These are phyloP conservation scores for Boeremia lycopersici DNA, from an alignment of 2,329 filamentous ascomycete genomes.

Conservation along the genomic window DNA sequence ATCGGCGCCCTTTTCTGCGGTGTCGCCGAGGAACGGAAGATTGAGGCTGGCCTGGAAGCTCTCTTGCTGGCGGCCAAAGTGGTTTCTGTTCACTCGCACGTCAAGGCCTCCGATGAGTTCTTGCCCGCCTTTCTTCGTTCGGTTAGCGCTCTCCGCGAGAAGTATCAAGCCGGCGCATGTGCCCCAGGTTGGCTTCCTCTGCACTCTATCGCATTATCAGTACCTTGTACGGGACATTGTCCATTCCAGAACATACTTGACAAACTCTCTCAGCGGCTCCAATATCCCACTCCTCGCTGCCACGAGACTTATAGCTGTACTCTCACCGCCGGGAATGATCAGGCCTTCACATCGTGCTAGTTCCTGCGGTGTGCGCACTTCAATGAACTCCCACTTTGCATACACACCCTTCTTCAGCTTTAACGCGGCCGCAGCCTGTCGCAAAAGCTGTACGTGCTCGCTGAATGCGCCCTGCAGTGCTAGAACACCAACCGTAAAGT, in stretches of 20 bases:
- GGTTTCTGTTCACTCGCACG: conserved; percentile 89
- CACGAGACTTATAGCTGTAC: conserved; percentile 89
- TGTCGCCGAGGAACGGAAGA: conserved; percentile 68
- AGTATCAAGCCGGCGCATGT: conserved; percentile 95
- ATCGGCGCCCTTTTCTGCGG: conserved; percentile 36
- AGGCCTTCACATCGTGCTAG: conserved; percentile 78
- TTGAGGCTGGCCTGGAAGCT: conserved; percentile 81
- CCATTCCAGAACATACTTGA: conserved; percentile 70
- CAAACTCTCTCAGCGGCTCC: conserved; percentile 84
- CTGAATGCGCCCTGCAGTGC: conserved; percentile 91
- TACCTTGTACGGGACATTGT: neutral
- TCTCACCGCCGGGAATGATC: conserved; percentile 92
- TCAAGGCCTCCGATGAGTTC: conserved; percentile 91
- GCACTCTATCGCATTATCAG: conserved; percentile 58
- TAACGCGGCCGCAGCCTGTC: conserved; percentile 66
- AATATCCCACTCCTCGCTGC: conserved; percentile 81
- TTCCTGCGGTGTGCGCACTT: conserved; percentile 78
- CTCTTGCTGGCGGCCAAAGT: conserved; percentile 92
- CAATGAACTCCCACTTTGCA: conserved; percentile 67
- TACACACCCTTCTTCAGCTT: conserved; percentile 23
- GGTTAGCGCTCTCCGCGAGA: conserved; percentile 84
- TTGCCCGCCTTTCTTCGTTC: conserved; percentile 88
- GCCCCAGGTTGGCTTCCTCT: conserved; percentile 87
- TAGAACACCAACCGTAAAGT: conserved; percentile 65
- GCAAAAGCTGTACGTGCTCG: conserved; percentile 82